Evolutionary conservation across 2,329 filamentous ascomycete species (phyloP).

Genomic region (Venturia effusa): DNA sequence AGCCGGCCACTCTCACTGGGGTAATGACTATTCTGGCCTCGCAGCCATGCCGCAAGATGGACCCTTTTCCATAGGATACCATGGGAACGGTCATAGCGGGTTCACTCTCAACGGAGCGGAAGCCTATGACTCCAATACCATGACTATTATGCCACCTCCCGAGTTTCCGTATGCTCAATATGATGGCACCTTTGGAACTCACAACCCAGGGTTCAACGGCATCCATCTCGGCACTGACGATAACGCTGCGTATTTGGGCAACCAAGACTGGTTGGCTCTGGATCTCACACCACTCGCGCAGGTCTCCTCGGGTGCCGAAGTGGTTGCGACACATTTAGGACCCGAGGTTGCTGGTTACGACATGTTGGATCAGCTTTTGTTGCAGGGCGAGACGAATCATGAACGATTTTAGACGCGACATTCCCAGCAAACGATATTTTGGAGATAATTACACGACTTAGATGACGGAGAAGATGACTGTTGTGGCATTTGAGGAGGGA

Average conservation of each 20-base stretch:
- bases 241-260: constrained; percentile 8
- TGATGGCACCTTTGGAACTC: constrained; percentile 4
- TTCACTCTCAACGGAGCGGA: constrained; percentile 13
- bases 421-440: background rate
- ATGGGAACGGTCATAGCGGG: background rate
- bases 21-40: background rate
- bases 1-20: background rate
- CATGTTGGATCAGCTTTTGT: constrained; percentile 30
- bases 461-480: background rate
- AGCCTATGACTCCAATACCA: constrained; percentile 15
- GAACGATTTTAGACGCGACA: background rate
- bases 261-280: constrained; percentile 50
- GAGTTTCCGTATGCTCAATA: constrained; percentile 21
- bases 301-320: constrained; percentile 43
- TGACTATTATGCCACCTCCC: constrained; percentile 39
- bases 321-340: constrained; percentile 44
- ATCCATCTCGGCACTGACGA: constrained; percentile 18
- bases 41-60: background rate
- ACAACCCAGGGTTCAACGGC: constrained; percentile 9
- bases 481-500: background rate
- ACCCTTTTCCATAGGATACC: background rate
- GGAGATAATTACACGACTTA: background rate
- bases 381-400: background rate
- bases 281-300: constrained; percentile 50
- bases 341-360: constrained; percentile 52